Base-by-base conservation (phyloP, 495 filamentous ascomycete species). In the Lichenothelia convexa region DNA sequence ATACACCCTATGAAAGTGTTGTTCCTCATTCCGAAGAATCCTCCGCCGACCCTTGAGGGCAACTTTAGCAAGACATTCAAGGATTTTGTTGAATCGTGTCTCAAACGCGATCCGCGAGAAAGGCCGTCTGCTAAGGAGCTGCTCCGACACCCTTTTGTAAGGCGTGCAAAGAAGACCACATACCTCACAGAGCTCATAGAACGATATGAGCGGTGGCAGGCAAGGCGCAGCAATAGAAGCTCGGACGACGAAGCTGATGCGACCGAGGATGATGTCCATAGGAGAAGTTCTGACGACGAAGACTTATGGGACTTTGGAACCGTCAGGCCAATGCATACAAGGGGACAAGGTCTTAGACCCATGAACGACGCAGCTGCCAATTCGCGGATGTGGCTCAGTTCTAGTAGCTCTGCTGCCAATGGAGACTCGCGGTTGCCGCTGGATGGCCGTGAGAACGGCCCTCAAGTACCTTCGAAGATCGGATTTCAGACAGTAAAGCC, bases 1-100 rank as follows among this genome's bases (percentile, higher is more conserved):
- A 79, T 76, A 0, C 89, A 97, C 53, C 91, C 89, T 5, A 97
- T 97, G 89, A 97, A 97, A 55, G 85, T 94, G 12, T 64, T 97
- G n/a, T 93, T 97, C 57, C 64, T 84, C 34, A 97, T 97, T 44
- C 89, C 89, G 0, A 95, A 95, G 61, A 78, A 80, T 36, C 70
- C 81, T 8, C 78, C 89, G 4, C 85, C 89, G 26, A 68, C 72
- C 36, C 63, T 97, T 3, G 83, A 93, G 51, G 89, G 91, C 13
- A 65, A 66, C 38, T 93, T 83, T 54, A 89, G 82, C 53, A 78
- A 66, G 45, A 78, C 85, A 18, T 92, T 95, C 59, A 92, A 83
- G 54, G 89, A 95, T 39, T 97, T 97, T 51, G 68, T 95, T 30
- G 64, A 78, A 0, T 71, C 80, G 43, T 97, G 89, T 53, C 63